A percentile compares a stretch with the other conserved stretches of the same genome.
phyloP scores from a whole-genome alignment of 2,329 filamentous ascomycete genomes.

The Colletotrichum echinochloae region DNA sequence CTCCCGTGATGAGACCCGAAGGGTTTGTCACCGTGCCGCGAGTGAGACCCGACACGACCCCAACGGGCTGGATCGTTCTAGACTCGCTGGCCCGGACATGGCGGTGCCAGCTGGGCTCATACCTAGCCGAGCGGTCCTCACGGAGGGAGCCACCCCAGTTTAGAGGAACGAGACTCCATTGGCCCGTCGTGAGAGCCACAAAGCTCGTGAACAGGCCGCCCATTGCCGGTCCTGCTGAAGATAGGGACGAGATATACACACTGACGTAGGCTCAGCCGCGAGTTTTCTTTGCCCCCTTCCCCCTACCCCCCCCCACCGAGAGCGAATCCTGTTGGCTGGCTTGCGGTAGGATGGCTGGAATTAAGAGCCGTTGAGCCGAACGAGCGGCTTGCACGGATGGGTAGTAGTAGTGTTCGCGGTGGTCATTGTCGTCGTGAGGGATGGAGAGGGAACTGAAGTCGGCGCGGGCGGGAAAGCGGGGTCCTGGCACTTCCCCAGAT shows the following conservation, averaged over 20 bases:
- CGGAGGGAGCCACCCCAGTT: neutral
- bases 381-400: neutral
- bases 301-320: neutral
- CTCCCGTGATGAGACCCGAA: conserved; percentile 48
- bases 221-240: conserved; percentile 1
- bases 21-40: conserved; percentile 55
- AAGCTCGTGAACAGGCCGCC: conserved; percentile 4
- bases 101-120: conserved; percentile 51
- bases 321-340: neutral
- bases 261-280: neutral
- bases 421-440: too few species aligned
- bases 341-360: neutral
- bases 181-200: conserved; percentile 19
- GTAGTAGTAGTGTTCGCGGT: neutral
- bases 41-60: conserved; percentile 49
- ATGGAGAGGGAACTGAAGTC: conserved; percentile 5
- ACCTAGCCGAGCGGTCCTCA: neutral
- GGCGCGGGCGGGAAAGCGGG: conserved; percentile 30
- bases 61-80: conserved; percentile 48
- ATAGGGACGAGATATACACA: neutral
- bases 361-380: neutral
- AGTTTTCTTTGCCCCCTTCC: neutral
- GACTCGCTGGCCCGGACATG: conserved; percentile 54
- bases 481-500: conserved; percentile 34
- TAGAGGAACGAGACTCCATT: conserved; percentile 8